phyloP scores from a whole-genome alignment of 495 filamentous ascomycete genomes.

The Hypoxylon fragiforme region DNA sequence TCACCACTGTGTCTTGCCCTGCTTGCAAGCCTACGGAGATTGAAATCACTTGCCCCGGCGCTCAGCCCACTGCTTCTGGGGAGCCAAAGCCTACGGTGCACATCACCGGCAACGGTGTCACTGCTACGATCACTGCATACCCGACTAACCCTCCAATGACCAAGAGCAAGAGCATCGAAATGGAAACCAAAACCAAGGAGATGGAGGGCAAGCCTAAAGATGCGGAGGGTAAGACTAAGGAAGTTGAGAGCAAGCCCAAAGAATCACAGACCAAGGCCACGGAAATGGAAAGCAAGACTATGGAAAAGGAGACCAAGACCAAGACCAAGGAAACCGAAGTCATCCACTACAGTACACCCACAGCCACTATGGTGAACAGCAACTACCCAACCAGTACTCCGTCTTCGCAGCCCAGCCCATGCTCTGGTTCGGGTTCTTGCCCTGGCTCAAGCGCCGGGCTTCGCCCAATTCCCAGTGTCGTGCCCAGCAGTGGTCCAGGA shows the following conservation, averaged over 20 bases:
- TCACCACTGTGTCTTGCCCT: conserved; percentile 42
- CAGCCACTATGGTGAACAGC: background rate
- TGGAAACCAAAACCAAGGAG: no score
- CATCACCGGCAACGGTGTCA: conserved; percentile 41
- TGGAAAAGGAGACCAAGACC: no score
- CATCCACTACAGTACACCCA: background rate
- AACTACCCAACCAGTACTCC: background rate
- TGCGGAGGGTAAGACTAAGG: no score
- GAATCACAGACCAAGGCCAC: background rate
- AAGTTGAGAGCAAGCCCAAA: no score
- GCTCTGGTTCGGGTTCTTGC: conserved; percentile 6
- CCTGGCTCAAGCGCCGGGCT: background rate
- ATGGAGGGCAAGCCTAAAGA: conserved; percentile 8
- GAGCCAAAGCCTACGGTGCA: conserved; percentile 13
- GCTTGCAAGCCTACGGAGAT: conserved; percentile 35
- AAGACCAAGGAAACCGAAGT: conserved; percentile 1
- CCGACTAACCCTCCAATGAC: background rate
- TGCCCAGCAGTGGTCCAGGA: conserved; percentile 1
- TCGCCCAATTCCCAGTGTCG: background rate
- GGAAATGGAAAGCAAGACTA: background rate
- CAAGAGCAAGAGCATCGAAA: background rate
- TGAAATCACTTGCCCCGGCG: conserved; percentile 43
- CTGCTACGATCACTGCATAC: conserved; percentile 36
- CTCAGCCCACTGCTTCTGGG: conserved; percentile 33
- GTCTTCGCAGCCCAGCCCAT: background rate